phyloP scores from a whole-genome alignment of 2,329 filamentous ascomycete species.

The Fusarium sp. region DNA sequence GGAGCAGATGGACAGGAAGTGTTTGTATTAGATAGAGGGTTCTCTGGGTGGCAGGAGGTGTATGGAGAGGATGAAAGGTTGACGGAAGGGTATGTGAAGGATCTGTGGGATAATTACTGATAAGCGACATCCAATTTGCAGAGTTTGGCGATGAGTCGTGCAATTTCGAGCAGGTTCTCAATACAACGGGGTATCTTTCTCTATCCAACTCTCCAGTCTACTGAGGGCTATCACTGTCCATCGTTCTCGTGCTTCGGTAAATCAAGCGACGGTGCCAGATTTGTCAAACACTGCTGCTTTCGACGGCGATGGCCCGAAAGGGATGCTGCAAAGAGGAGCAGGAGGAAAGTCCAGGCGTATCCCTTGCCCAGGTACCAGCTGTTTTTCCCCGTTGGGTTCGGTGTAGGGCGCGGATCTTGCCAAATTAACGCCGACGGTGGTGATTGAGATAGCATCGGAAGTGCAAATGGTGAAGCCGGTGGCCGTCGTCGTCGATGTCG shows the following conservation, averaged over 20 bases:
- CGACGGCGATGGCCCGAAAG: neutral
- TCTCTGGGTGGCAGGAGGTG: conserved; percentile 88
- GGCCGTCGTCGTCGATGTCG: neutral
- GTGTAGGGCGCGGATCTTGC: neutral
- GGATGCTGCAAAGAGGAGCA: neutral
- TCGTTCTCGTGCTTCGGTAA: neutral
- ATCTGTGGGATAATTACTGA: conserved; percentile 79
- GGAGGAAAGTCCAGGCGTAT: neutral
- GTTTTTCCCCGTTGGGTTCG: neutral
- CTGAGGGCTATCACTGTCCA: neutral
- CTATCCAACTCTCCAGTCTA: neutral
- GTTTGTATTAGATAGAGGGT: conserved; percentile 85
- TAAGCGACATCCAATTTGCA: neutral
- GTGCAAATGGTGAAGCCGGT: neutral
- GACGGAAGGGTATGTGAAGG: conserved; percentile 86
- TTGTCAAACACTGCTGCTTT: neutral
- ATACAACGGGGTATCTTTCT: neutral
- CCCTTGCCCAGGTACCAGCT: neutral
- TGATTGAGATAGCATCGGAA: neutral
- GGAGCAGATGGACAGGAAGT: conserved; percentile 80
- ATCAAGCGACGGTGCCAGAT: neutral
- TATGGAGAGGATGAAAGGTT: conserved; percentile 82
- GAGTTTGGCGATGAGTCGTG: neutral
- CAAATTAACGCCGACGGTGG: neutral
- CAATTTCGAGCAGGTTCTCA: neutral